These are phyloP conservation scores for Microdochium trichocladiopsis DNA, from an alignment of 2,329 filamentous ascomycete genomes.

Conservation along the genomic window DNA sequence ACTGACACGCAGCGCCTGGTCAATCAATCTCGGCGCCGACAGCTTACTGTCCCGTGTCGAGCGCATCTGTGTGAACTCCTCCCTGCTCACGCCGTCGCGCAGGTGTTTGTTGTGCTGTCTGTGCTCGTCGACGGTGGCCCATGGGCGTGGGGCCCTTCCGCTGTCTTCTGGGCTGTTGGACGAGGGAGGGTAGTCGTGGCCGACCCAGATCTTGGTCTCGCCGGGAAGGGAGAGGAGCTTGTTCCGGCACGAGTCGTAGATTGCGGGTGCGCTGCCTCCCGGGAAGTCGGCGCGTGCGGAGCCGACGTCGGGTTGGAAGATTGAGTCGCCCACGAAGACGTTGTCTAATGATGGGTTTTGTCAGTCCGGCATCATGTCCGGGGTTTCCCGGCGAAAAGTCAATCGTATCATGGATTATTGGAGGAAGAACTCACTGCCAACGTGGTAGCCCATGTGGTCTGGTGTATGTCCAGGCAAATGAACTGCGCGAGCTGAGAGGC, in stretches of 20 bases:
- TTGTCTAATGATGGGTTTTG: no score
- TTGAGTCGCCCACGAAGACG: conserved; percentile 34
- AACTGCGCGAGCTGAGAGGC: conserved; percentile 34
- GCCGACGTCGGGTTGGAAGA: conserved; percentile 33
- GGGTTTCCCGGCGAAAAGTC: no score
- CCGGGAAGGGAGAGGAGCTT: conserved; percentile 32
- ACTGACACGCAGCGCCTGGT: conserved; percentile 45
- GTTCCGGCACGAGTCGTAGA: conserved; percentile 35
- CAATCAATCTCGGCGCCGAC: conserved; percentile 36
- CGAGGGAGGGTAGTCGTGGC: conserved; percentile 45
- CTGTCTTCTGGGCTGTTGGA: conserved; percentile 6
- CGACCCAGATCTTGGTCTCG: conserved; percentile 42
- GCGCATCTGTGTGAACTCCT: conserved; percentile 36
- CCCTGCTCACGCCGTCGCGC: conserved; percentile 27
- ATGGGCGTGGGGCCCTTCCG: conserved; percentile 26
- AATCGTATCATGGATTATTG: no score
- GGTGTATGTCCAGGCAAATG: conserved; percentile 55
- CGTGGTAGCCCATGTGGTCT: conserved; percentile 51
- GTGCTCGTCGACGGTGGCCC: conserved; percentile 37
- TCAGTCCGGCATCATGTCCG: no score
- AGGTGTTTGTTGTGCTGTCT: conserved; percentile 40
- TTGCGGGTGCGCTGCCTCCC: conserved; percentile 33
- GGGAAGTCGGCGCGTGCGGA: conserved; percentile 44
- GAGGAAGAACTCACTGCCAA: conserved; percentile 34
- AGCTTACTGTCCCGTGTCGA: conserved; percentile 33